Base-by-base conservation (phyloP, 2,329 filamentous ascomycete species). In the Xylariaceae sp. region DNA sequence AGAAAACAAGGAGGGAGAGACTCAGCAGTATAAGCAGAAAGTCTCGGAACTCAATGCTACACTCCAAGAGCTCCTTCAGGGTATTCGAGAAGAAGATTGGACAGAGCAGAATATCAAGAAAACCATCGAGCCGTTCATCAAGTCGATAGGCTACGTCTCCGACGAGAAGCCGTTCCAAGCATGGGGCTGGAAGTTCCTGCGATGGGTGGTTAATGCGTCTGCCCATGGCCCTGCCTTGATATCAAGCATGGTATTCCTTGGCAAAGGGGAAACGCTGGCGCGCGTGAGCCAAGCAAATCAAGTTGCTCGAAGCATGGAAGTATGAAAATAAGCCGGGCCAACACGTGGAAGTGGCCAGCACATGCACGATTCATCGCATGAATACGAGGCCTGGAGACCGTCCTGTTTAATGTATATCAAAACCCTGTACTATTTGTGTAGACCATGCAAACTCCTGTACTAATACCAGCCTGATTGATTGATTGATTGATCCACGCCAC, bases 131-230 rank as follows among this genome's bases (percentile, higher is more conserved):
- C 64, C 65, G 16, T 63, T 70, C 34, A 43, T 70, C 28, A 58
- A 65, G 16, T 61, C 61, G 6, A 54, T 71, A 24, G 60, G 50
- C 43, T 44, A 58, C 2, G 23, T 44, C 9, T 23, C 53, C 5
- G 51, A 34, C 26, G 26, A 48, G 12, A 45, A 50, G 31, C n/a
- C 31, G 24, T 11, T 50, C 21, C 39, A 62, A 29, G 17, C 28
- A 26, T 69, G 66, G 64, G 70, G 70, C 6, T 70, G 65, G 58
- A 61, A 65, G 17, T 56, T 71, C 31, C 50, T 72, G 36, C 65
- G 71, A 23, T 73, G 70, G 70, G 54, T 69, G 17, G 4, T 73
- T 3, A 57, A 37, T 8, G 71, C 64, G 19, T 53, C 52, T 29
- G 29, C 48, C 24, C 53, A 64, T 3, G 71, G 71, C 3, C 67